phyloP scores from a whole-genome alignment of 768 basidiomycete genomes.

The Xerocomellus amylosporus region DNA sequence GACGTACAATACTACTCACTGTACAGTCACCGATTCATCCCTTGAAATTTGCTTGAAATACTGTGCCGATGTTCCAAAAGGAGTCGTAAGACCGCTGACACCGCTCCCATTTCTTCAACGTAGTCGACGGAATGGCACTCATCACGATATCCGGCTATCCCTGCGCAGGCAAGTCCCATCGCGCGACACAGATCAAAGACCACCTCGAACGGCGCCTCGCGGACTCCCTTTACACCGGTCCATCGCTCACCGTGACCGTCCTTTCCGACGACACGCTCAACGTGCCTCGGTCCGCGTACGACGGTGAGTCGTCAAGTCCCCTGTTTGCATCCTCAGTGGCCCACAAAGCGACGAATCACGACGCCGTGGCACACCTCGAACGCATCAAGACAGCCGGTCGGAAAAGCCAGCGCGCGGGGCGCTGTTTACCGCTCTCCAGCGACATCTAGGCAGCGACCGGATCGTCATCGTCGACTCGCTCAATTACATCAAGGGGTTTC shows the following conservation, averaged over 20 bases:
- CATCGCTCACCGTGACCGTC: conserved; percentile 42
- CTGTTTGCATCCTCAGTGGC: not conserved
- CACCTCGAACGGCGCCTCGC: conserved; percentile 54
- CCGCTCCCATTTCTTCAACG: not conserved
- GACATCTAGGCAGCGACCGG: conserved; percentile 66
- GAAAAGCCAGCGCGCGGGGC: conserved; percentile 89
- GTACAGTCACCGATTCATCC: no score
- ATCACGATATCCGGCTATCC: conserved; percentile 89
- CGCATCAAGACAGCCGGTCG: conserved; percentile 57
- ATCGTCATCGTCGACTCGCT: conserved; percentile 87
- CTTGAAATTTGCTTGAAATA: no score
- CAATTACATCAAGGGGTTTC: conserved; percentile 98
- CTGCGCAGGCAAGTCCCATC: conserved; percentile 78
- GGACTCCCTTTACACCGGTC: conserved; percentile 52
- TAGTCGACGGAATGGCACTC: conserved; percentile 82
- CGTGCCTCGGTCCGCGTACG: conserved; percentile 63
- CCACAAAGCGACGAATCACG: not conserved
- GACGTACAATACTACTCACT: no score
- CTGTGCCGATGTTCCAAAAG: no score
- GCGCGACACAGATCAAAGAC: conserved; percentile 60
- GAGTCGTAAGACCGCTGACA: no score
- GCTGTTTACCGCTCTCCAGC: conserved; percentile 78
- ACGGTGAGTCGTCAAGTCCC: conserved; percentile 49
- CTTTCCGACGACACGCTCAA: conserved; percentile 75
- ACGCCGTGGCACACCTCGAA: not conserved